Conservation (phyloP, 1,139 yeast genomes). For the Hyphopichia khmerensis region DNA sequence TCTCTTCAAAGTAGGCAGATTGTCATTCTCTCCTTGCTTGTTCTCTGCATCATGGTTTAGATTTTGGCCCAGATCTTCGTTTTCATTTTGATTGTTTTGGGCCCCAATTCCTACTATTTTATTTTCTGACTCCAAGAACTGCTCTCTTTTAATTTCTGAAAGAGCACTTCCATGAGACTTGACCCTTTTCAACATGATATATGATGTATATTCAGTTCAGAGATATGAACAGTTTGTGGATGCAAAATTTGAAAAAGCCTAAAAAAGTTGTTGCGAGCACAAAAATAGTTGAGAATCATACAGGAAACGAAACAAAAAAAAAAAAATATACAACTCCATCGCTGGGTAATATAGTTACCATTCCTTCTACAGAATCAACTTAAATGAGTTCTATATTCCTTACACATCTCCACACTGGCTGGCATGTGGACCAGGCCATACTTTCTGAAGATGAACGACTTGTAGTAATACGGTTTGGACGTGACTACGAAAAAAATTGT, state of each 20-base stretch:
- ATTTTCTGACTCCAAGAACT: too few relatives aligned
- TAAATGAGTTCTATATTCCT: conserved; percentile 87
- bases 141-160: background rate
- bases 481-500: conserved; percentile 73
- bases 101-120: too few relatives aligned
- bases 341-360: background rate
- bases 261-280: background rate
- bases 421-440: conserved; percentile 98
- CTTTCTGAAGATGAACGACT: conserved; percentile 78
- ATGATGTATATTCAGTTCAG: too few relatives aligned
- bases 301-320: background rate
- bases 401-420: conserved; percentile 83
- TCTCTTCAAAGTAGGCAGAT: too few relatives aligned
- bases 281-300: background rate
- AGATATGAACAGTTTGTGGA: background rate
- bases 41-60: too few relatives aligned
- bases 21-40: too few relatives aligned
- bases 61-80: too few relatives aligned
- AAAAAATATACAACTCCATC: background rate
- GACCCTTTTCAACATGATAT: background rate
- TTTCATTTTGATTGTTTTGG: too few relatives aligned
- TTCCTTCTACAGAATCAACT: background rate
- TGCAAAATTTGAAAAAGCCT: background rate
- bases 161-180: background rate
- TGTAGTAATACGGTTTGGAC: conserved; percentile 86